Base-by-base conservation (phyloP, 345 rosid species). In the Nephelium lappaceum region DNA sequence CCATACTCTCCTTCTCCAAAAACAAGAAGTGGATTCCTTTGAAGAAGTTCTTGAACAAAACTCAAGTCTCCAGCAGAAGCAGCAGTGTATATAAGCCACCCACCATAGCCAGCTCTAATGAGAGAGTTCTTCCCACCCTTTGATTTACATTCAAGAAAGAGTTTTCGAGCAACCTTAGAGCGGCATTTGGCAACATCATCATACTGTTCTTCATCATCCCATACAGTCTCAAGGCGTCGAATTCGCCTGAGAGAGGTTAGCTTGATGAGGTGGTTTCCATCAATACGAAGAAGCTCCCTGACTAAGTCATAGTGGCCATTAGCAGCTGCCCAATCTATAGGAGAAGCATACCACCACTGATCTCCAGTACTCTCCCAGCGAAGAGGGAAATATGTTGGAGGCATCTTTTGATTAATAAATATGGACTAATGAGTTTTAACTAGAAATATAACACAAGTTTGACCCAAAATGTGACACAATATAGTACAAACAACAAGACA, bases 271-370 rank as follows among this genome's bases (percentile, higher is more conserved):
- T 93, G 92, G 72, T 95, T 95, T 77, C 85, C 81, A 82, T 95
- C 99, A 42, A 93, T 87, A 10, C 89, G 84, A 78, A 93, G 93
- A 77, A 95, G 96, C 87, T 93, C 93, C 15, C 96, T 87, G 43
- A 95, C 99, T 66, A 95, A 75, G 49, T 95, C 99, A 77, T 89
- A 92, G 80, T 95, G 98, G 81, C 97, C 87, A 80, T 92, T 93
- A 19, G 99, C 99, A 11, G 98, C 97, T 8, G 99, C 98, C 84
- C 90, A 93, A 67, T 95, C 98, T 19, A 95, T 91, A 0, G 99
- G 98, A 72, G 98, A 90, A 74, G 98, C 99, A 78, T 87, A 95
- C 99, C 99, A 95, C 99, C 98, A 93, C 67, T 95, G 99, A 70
- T 91, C 97, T n/a, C 95, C 92, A 36, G 97, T 95, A 82, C 97